A percentile compares a stretch with the other conserved stretches of the same genome.
Conservation (phyloP, 164 flowering plant species). For the Euptelea pleiosperma region DNA sequence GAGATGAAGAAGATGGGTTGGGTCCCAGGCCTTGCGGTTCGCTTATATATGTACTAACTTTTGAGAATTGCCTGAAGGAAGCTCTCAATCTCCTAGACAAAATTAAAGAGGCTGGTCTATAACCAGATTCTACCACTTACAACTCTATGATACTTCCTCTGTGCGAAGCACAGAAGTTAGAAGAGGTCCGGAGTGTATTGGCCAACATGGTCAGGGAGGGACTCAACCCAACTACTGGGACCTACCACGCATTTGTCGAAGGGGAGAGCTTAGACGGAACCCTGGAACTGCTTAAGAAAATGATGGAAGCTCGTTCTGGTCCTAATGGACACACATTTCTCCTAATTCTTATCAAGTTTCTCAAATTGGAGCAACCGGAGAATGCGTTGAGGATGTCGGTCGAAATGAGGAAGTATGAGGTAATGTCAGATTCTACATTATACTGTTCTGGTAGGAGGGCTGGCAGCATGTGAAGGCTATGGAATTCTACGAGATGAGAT, state of each 20-base stretch:
- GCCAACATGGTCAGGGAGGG: conserved; percentile 51
- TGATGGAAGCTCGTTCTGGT: conserved; percentile 52
- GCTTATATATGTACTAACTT: conserved; percentile 58
- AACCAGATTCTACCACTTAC: conserved; percentile 58
- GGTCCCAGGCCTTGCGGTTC: conserved; percentile 64
- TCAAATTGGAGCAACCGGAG: conserved; percentile 49
- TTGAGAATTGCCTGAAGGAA: conserved; percentile 72
- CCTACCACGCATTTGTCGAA: conserved; percentile 67
- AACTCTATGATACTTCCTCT: conserved; percentile 69
- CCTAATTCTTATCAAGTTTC: conserved; percentile 44
- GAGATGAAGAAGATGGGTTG: conserved; percentile 79
- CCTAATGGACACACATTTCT: conserved; percentile 59
- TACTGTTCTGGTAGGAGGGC: conserved; percentile 47
- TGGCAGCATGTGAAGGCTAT: conserved; percentile 54
- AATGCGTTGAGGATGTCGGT: conserved; percentile 60
- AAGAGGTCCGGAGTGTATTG: conserved; percentile 59
- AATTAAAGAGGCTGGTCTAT: conserved; percentile 53
- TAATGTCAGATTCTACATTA: conserved; percentile 49
- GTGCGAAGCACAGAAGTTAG: conserved; percentile 57
- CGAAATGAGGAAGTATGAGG: conserved; percentile 49
- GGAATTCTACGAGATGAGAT: conserved; percentile 67
- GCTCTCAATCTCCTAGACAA: conserved; percentile 61
- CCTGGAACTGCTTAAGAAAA: conserved; percentile 51
- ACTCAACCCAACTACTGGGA: conserved; percentile 48
- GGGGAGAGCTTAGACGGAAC: conserved; percentile 43